Conservation (phyloP, 2,329 filamentous ascomycete species). For the Diplocarpon mali region DNA sequence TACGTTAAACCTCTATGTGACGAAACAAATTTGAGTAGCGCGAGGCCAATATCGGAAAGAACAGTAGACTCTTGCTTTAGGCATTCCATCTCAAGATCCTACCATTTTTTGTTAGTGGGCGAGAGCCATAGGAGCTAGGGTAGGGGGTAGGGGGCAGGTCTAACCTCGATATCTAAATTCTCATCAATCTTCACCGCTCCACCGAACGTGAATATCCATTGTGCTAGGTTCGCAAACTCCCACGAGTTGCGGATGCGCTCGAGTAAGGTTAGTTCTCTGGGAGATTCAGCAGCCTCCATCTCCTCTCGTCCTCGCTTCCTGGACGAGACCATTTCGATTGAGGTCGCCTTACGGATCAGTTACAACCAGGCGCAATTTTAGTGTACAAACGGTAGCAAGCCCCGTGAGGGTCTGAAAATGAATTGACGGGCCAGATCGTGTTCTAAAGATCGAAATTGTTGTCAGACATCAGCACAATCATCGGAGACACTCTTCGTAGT, state of each 20-base stretch:
- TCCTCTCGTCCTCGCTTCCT: constrained; percentile 39
- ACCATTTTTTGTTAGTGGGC: constrained; percentile 13
- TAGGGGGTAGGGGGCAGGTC: constrained; percentile 16
- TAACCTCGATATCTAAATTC: constrained; percentile 80
- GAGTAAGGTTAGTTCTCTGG: constrained; percentile 35
- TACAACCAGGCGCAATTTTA: not conserved
- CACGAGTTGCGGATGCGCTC: constrained; percentile 75
- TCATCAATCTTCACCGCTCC: constrained; percentile 82
- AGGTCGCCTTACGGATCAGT: not conserved
- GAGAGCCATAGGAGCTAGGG: not conserved
- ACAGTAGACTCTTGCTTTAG: constrained; percentile 66
- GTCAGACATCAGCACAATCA: no score
- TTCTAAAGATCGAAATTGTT: no score
- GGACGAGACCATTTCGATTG: constrained; percentile 32
- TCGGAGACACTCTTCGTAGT: no score
- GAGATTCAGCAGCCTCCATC: constrained; percentile 27
- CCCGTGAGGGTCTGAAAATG: no score
- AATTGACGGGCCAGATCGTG: no score
- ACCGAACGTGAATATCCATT: constrained; percentile 90
- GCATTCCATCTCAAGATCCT: constrained; percentile 87
- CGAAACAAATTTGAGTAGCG: constrained; percentile 83
- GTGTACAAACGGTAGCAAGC: no score
- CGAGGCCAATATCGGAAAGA: constrained; percentile 71
- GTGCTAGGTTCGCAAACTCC: constrained; percentile 89
- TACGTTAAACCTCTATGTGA: constrained; percentile 89